Conservation (phyloP, 1,284 basidiomycete species). For the Puccinia horiana region DNA sequence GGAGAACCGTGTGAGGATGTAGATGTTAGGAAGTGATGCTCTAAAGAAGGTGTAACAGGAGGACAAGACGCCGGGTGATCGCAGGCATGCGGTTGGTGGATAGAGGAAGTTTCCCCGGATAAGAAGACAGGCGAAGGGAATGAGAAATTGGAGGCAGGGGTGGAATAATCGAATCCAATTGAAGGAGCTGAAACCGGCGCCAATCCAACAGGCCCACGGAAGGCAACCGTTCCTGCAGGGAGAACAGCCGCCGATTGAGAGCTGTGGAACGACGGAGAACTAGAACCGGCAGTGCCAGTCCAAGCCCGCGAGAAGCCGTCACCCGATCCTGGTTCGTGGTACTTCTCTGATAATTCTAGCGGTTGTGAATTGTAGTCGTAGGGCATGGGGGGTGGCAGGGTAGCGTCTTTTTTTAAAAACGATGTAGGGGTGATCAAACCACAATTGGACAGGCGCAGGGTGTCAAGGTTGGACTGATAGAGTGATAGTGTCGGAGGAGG, state of each 20-base stretch:
- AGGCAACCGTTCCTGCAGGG: background rate
- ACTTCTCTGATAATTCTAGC: background rate
- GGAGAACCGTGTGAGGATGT: constrained; percentile 11
- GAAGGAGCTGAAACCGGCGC: constrained; percentile 6
- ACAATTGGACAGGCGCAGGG: background rate
- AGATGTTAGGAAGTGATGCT: constrained; percentile 9
- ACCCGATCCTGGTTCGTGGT: constrained; percentile 3
- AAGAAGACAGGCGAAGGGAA: constrained; percentile 15
- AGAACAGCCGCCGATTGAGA: background rate
- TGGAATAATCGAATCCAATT: constrained; percentile 26
- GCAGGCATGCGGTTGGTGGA: background rate
- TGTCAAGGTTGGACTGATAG: constrained; percentile 18
- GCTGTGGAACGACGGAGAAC: constrained; percentile 16
- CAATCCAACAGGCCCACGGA: background rate
- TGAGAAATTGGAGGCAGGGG: constrained; percentile 8
- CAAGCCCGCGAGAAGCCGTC: constrained; percentile 12
- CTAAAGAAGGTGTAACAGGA: background rate
- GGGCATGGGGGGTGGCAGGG: background rate
- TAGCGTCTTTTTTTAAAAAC: background rate
- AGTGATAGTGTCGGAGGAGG: constrained; percentile 4
- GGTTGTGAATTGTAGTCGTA: constrained; percentile 7
- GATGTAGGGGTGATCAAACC: background rate
- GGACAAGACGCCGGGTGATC: background rate
- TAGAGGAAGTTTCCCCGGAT: background rate
- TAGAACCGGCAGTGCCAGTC: background rate